phyloP scores from a whole-genome alignment of 2,329 filamentous ascomycete species.

The Penicillium sp. region DNA sequence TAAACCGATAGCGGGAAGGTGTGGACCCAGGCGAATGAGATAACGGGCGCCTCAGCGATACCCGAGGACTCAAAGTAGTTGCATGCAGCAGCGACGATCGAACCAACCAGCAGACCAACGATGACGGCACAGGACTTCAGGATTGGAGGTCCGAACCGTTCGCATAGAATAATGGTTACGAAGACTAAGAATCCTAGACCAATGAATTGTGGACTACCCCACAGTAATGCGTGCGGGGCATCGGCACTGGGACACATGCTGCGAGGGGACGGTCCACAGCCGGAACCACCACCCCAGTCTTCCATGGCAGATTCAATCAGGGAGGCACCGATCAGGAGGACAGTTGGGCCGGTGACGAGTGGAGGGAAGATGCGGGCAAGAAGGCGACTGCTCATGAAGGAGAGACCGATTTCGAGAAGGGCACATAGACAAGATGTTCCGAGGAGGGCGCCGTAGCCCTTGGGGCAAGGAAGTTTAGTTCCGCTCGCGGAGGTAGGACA shows the following conservation, averaged over 20 bases:
- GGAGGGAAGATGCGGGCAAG: conserved; percentile 67
- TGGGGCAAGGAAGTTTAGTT: conserved; percentile 61
- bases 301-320: conserved; percentile 64
- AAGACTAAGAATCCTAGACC: conserved; percentile 69
- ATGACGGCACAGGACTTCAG: conserved; percentile 70
- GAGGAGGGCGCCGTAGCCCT: conserved; percentile 66
- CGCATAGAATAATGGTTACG: conserved; percentile 65
- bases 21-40: conserved; percentile 69
- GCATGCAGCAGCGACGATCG: conserved; percentile 65
- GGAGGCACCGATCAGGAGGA: conserved; percentile 66
- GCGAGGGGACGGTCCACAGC: conserved; percentile 48
- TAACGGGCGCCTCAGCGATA: conserved; percentile 62
- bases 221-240: conserved; percentile 62
- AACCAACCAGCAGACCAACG: conserved; percentile 64
- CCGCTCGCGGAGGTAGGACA: conserved; percentile 60
- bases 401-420: conserved; percentile 62
- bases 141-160: conserved; percentile 68
- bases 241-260: conserved; percentile 59
- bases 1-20: conserved; percentile 68
- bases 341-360: conserved; percentile 66
- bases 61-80: conserved; percentile 63
- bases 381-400: conserved; percentile 61
- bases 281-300: conserved; percentile 68
- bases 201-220: conserved; percentile 65
- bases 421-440: conserved; percentile 54